A percentile compares a stretch with the other conserved stretches of the same genome.
These are phyloP conservation scores for Didymella pinodella DNA, from an alignment of 2,329 filamentous ascomycete species.

Conservation along the genomic window DNA sequence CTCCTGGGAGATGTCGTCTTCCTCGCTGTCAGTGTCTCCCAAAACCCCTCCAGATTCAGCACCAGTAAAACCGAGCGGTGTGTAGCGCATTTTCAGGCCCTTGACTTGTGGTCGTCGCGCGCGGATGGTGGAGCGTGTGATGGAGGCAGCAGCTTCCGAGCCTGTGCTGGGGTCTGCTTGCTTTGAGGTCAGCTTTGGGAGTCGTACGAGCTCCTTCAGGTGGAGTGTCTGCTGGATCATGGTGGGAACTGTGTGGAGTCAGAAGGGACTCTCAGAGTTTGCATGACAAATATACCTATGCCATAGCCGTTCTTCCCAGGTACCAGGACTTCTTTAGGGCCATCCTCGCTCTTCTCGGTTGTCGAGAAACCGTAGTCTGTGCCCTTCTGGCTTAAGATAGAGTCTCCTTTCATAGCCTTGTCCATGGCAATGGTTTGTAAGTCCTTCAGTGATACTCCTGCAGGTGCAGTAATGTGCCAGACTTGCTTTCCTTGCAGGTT, in stretches of 20 bases:
- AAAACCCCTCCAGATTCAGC: slow-evolving; percentile 53
- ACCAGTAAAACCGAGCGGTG: slow-evolving; percentile 67
- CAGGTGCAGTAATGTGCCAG: slow-evolving; percentile 81
- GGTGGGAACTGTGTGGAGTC: slow-evolving; percentile 28
- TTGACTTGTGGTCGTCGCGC: slow-evolving; percentile 70
- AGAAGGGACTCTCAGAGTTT: not conserved
- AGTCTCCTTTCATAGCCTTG: slow-evolving; percentile 60
- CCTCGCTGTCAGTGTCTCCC: slow-evolving; percentile 54
- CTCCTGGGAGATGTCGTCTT: slow-evolving; percentile 46
- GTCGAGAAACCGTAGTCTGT: slow-evolving; percentile 68
- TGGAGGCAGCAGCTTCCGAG: slow-evolving; percentile 51
- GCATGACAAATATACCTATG: slow-evolving; percentile 56
- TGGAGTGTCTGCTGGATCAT: slow-evolving; percentile 68
- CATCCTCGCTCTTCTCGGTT: slow-evolving; percentile 59
- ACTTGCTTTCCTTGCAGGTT: slow-evolving; percentile 74
- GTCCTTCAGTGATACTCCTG: slow-evolving; percentile 71
- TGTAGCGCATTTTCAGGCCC: slow-evolving; percentile 72
- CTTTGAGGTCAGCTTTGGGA: slow-evolving; percentile 55
- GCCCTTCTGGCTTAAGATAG: slow-evolving; percentile 69
- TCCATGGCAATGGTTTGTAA: slow-evolving; percentile 71
- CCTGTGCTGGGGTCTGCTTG: slow-evolving; percentile 53
- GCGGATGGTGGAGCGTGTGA: slow-evolving; percentile 60
- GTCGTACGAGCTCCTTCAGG: slow-evolving; percentile 68
- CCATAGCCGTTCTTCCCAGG: slow-evolving; percentile 66
- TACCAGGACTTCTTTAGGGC: slow-evolving; percentile 67